Base-by-base conservation (phyloP, 768 basidiomycete species). In the Cystobasidium tubakii region DNA sequence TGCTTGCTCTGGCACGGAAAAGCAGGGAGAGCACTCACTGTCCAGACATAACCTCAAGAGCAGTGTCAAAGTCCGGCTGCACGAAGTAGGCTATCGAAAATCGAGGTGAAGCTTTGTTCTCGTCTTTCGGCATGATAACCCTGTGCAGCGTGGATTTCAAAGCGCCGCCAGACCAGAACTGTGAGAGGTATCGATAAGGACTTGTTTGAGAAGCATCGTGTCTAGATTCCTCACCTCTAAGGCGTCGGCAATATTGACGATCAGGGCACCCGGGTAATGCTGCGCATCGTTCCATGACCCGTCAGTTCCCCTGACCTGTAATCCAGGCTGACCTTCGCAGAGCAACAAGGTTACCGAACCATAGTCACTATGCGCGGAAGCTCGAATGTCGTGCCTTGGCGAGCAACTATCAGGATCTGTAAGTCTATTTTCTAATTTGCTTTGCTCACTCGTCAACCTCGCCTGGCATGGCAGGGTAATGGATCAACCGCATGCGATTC, bases 211-310 rank as follows among this genome's bases (percentile, higher is more conserved):
- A 39, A 13, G 6, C 31, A 65, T 12, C 31, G 39, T 9, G 25
- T 3, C 3, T 9, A 4, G 33, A 23, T n/a, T 3, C 9, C 63
- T 42, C 23, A 65, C 63, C 34, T 65, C 66, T 19, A 67, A 43
- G 9, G 66, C 66, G 34, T 67, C 66, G 42, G 43, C 66, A 21
- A 67, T 67, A 36, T 67, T 67, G 44, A 67, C 66, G 29, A 67
- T 36, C 27, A 67, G 23, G 23, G 66, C 66, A 12, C 66, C 66
- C 3, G 66, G 66, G 10, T 42, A 29, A 31, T 67, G 66, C 27
- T 67, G 66, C 6, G 46, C 66, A 50, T 67, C 66, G 6, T 44
- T 31, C 66, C 66, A 67, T 13, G 39, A 53, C 25, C 66, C 66
- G 29, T 43, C 21, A 17, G 12, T 43, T 2, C 27, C 39, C 27